A percentile compares a stretch with the other conserved stretches of the same genome.
These are phyloP conservation scores for Clonostachys solani DNA, from an alignment of 2,329 filamentous ascomycete species.

Conservation along the genomic window DNA sequence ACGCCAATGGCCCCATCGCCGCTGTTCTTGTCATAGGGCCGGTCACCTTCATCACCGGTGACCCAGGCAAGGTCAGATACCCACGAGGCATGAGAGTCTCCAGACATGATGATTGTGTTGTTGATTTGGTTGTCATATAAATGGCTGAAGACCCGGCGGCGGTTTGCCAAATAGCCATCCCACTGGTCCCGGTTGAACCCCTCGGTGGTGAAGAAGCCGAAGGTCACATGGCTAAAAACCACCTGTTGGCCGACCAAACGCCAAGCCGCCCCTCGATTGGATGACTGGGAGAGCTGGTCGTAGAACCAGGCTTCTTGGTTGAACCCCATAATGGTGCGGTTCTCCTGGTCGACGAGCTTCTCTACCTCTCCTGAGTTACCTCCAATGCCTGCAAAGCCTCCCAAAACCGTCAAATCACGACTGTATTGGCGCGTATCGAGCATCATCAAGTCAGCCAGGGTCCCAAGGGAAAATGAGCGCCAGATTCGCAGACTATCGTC, in stretches of 20 bases:
- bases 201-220: slow-evolving; percentile 11
- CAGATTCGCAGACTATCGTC: slow-evolving; percentile 64
- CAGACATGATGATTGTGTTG: slow-evolving; percentile 67
- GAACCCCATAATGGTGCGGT: slow-evolving; percentile 62
- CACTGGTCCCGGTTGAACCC: slow-evolving; percentile 6
- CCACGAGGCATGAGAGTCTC: slow-evolving; percentile 56
- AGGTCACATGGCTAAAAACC: slow-evolving; percentile 49
- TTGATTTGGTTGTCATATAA: slow-evolving; percentile 61
- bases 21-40: slow-evolving; percentile 39
- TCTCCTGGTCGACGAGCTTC: slow-evolving; percentile 56
- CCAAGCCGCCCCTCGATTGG: slow-evolving; percentile 58
- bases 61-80: slow-evolving; percentile 47
- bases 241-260: slow-evolving; percentile 64
- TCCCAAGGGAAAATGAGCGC: slow-evolving; percentile 58
- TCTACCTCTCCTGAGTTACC: slow-evolving; percentile 24
- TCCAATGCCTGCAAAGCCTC: slow-evolving; percentile 4
- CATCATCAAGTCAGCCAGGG: slow-evolving; percentile 59
- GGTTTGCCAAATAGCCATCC: slow-evolving; percentile 58
- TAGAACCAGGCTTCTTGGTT: slow-evolving; percentile 71
- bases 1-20: slow-evolving; percentile 51
- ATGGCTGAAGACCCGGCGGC: slow-evolving; percentile 61
- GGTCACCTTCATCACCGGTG: slow-evolving; percentile 25
- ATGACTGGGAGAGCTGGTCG: slow-evolving; percentile 45
- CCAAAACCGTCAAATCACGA: slow-evolving; percentile 47
- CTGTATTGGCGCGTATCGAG: slow-evolving; percentile 64